Conservation (phyloP, 1,139 yeast species). For the Taphrina betulina region DNA sequence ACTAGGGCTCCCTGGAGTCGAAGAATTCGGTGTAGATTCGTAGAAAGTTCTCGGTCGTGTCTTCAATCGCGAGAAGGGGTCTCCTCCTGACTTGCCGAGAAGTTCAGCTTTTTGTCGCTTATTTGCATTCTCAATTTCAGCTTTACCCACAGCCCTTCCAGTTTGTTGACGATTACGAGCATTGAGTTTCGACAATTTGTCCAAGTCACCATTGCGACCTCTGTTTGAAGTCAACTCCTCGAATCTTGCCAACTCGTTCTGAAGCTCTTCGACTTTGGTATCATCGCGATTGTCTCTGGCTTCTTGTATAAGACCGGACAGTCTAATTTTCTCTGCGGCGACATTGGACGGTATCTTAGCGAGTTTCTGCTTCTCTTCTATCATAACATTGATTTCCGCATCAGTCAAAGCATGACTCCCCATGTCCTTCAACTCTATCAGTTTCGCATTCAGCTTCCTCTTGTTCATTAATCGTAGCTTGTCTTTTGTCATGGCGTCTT, state of each 20-base stretch:
- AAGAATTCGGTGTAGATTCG: constrained; percentile 40
- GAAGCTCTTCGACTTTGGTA: constrained; percentile 55
- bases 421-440: constrained; percentile 60
- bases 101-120: constrained; percentile 49
- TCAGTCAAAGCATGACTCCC: constrained; percentile 67
- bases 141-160: constrained; percentile 71
- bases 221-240: constrained; percentile 37
- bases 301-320: constrained; percentile 71
- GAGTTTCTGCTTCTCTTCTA: constrained; percentile 66
- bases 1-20: constrained; percentile 23
- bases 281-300: constrained; percentile 67
- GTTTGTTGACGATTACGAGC: constrained; percentile 81
- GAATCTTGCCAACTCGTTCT: constrained; percentile 51
- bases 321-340: constrained; percentile 69
- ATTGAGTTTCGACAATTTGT: constrained; percentile 62
- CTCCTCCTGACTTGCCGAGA: constrained; percentile 51
- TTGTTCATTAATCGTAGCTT: constrained; percentile 61
- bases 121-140: constrained; percentile 66
- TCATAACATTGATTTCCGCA: constrained; percentile 75
- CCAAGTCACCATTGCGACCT: constrained; percentile 38
- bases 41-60: constrained; percentile 85
- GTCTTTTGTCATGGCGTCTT: constrained; percentile 59
- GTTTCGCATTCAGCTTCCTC: constrained; percentile 66
- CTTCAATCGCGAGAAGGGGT: constrained; percentile 87
- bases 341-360: constrained; percentile 66